These are phyloP conservation scores for Salix caprea DNA, from an alignment of 345 rosid genomes.

Conservation along the genomic window DNA sequence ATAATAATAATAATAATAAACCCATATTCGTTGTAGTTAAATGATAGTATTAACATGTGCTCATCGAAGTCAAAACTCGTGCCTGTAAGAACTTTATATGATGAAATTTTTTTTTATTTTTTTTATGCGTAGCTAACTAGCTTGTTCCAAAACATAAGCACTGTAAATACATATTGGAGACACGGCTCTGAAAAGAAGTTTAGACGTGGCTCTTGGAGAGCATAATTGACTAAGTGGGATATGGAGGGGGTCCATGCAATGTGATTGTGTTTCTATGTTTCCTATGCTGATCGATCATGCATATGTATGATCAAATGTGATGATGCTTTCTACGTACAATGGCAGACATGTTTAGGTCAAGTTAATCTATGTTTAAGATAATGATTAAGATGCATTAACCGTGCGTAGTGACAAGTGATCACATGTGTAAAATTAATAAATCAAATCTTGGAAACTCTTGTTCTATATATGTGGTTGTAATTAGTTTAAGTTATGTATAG, in stretches of 20 bases:
- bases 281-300: slow-evolving; percentile 22
- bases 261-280: slow-evolving; percentile 37
- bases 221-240: neutral
- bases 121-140: neutral
- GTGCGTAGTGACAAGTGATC: neutral
- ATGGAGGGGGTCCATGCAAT: slow-evolving; percentile 22
- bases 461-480: neutral
- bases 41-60: neutral
- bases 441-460: too few relatives aligned
- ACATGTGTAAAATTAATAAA: too few relatives aligned
- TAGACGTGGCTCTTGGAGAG: neutral
- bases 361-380: slow-evolving; percentile 8
- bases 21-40: too few relatives aligned
- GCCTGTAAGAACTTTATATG: neutral
- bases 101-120: neutral
- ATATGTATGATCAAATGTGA: neutral
- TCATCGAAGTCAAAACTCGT: neutral
- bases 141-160: neutral
- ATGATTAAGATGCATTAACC: slow-evolving; percentile 44
- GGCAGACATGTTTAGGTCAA: slow-evolving; percentile 35
- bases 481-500: too few relatives aligned
- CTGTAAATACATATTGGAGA: neutral
- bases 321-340: slow-evolving; percentile 14
- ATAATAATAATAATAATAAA: too few relatives aligned
- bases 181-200: neutral